Percentiles rank a stretch among this genome's conserved stretches.
phyloP scores from a whole-genome alignment of 129 eudicot genomes.

The Lactuca saligna region DNA sequence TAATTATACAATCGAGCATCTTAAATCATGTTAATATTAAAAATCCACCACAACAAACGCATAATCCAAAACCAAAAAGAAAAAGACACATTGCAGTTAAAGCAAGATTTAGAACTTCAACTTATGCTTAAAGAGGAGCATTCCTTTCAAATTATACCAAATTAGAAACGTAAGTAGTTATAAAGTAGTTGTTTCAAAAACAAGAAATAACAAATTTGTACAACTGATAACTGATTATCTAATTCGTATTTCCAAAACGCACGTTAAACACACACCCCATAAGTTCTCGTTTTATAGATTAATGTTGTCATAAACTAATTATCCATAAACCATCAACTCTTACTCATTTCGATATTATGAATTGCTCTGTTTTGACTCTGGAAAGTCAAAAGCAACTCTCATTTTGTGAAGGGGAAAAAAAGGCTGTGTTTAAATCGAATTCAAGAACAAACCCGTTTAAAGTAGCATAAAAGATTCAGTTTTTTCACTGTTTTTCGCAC shows the following conservation, averaged over 20 bases:
- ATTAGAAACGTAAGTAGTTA: not conserved
- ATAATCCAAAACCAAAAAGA: not conserved
- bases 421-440: not conserved
- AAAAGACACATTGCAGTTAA: not conserved
- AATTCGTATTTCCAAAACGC: not conserved
- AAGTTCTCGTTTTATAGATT: not conserved
- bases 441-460: not conserved
- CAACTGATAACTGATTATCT: not conserved
- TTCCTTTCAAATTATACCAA: not conserved
- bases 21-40: not conserved
- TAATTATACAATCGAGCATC: not conserved
- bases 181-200: not conserved
- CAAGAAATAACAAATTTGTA: not conserved
- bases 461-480: not conserved
- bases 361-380: conserved; percentile 2
- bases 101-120: not conserved
- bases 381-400: conserved; percentile 20
- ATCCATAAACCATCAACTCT: not conserved
- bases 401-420: not conserved
- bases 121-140: not conserved
- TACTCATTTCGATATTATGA: not conserved
- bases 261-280: not conserved
- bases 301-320: not conserved
- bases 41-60: conserved; percentile 6
- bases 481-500: not conserved